A percentile compares a stretch with the other conserved stretches of the same genome.
Conservation (phyloP, 352 stramenopile species). For the Globisporangium heterothallicum region DNA sequence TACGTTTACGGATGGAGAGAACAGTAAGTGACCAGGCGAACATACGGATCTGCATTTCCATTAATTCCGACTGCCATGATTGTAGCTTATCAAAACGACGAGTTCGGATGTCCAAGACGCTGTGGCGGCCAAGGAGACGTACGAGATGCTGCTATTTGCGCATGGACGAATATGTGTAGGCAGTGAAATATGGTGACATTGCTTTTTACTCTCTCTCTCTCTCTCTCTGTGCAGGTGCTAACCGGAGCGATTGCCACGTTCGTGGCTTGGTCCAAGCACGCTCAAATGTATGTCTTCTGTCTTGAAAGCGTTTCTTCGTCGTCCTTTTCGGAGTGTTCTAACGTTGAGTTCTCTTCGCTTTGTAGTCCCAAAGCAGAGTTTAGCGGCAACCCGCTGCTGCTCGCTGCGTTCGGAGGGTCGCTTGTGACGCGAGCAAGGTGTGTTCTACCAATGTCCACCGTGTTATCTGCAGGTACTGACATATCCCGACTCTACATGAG, state of each 20-base stretch:
- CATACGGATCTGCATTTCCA: not conserved
- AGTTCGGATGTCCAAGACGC: conserved; percentile 72
- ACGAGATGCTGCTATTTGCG: conserved; percentile 4
- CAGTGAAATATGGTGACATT: not conserved
- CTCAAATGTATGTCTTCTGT: conserved; percentile 26
- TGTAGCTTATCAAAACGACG: conserved; percentile 50
- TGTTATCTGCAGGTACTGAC: too few relatives aligned
- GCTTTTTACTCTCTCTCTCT: not conserved
- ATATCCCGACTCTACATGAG: too few relatives aligned
- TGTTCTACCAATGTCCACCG: too few relatives aligned
- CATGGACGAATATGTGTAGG: not conserved
- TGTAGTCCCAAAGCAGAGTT: conserved; percentile 20
- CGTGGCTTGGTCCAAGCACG: conserved; percentile 54
- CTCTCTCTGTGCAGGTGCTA: conserved; percentile 45
- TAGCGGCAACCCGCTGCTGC: conserved; percentile 43
- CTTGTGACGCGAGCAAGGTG: conserved; percentile 76
- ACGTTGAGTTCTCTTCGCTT: not conserved
- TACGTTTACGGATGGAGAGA: conserved; percentile 69
- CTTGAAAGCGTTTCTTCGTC: not conserved
- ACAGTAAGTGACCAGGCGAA: conserved; percentile 32
- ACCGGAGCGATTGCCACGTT: conserved; percentile 81
- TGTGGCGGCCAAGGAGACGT: conserved; percentile 92
- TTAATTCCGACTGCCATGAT: not conserved
- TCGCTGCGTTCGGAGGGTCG: conserved; percentile 74
- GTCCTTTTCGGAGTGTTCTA: too few relatives aligned